A percentile compares a stretch with the other conserved stretches of the same genome.
phyloP scores from a whole-genome alignment of 345 rosid species.

The Rubroshorea leprosula region DNA sequence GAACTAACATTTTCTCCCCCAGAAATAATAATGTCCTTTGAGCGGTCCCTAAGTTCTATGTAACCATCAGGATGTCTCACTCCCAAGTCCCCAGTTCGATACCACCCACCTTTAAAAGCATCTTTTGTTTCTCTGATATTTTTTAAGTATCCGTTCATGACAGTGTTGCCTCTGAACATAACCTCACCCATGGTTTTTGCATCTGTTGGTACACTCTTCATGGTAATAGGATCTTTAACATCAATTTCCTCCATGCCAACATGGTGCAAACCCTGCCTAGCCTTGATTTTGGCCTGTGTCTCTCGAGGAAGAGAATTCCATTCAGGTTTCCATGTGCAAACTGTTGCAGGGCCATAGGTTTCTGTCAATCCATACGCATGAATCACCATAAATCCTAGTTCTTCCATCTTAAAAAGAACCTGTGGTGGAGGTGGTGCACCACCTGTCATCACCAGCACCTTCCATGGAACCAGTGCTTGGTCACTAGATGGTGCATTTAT shows the following conservation, averaged over 20 bases:
- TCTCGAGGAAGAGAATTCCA: constrained; percentile 1
- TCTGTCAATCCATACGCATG: constrained; percentile 4
- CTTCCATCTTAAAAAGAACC: constrained; percentile 8
- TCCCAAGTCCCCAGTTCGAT: constrained; percentile 32
- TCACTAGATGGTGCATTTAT: not conserved
- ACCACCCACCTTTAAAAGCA: constrained; percentile 34
- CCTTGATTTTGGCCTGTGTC: constrained; percentile 24
- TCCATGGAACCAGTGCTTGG: not conserved
- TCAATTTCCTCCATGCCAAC: constrained; percentile 25
- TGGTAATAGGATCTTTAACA: constrained; percentile 29
- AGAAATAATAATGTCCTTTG: constrained; percentile 34
- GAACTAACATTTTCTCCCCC: constrained; percentile 38
- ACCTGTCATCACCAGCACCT: not conserved
- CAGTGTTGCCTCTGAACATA: constrained; percentile 36
- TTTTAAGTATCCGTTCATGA: constrained; percentile 35
- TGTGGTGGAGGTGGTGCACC: constrained; percentile 4
- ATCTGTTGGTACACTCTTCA: constrained; percentile 29
- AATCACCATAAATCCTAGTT: not conserved
- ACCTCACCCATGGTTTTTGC: constrained; percentile 36
- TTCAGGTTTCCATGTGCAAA: constrained; percentile 8
- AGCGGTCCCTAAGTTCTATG: constrained; percentile 31
- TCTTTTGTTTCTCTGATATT: constrained; percentile 24
- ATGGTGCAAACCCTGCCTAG: constrained; percentile 32
- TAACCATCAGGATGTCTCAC: constrained; percentile 34
- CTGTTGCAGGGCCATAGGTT: constrained; percentile 4